phyloP scores from a whole-genome alignment of 2,329 filamentous ascomycete genomes.

The Exophiala sp. region DNA sequence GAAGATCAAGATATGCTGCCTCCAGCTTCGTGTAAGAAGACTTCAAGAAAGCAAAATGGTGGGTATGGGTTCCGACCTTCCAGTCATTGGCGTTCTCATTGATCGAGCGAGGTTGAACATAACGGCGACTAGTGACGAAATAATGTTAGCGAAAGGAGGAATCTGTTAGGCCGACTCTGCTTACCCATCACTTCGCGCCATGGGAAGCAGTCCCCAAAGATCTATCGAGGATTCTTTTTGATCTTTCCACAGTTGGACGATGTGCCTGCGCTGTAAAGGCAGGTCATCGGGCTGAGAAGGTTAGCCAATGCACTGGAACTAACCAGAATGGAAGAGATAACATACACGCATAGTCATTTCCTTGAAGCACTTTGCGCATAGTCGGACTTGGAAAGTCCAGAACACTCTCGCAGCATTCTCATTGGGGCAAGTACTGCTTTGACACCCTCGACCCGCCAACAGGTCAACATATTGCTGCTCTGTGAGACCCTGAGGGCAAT shows the following conservation, averaged over 20 bases:
- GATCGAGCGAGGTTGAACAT: slow-evolving; percentile 9
- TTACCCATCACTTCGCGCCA: slow-evolving; percentile 20
- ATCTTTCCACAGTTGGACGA: not conserved
- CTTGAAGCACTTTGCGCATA: slow-evolving; percentile 24
- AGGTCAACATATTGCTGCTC: slow-evolving; percentile 28
- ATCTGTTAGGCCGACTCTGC: not conserved
- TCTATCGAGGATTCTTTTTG: not conserved
- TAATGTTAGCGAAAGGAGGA: not conserved
- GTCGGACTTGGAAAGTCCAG: slow-evolving; percentile 26
- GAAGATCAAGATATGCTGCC: slow-evolving; percentile 10
- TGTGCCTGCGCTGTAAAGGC: slow-evolving; percentile 9
- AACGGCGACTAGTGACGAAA: slow-evolving; percentile 7
- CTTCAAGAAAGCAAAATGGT: slow-evolving; percentile 19
- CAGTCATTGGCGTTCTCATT: slow-evolving; percentile 10
- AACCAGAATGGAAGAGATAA: not conserved
- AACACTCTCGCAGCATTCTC: slow-evolving; percentile 22
- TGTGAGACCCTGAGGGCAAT: slow-evolving; percentile 21
- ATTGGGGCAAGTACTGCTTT: slow-evolving; percentile 21
- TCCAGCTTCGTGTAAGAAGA: slow-evolving; percentile 18
- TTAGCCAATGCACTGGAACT: not conserved
- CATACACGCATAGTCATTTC: slow-evolving; percentile 19
- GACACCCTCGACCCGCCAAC: slow-evolving; percentile 25
- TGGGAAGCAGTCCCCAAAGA: slow-evolving; percentile 20
- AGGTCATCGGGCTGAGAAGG: slow-evolving; percentile 16
- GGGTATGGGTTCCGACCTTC: slow-evolving; percentile 1